A percentile compares a stretch with the other conserved stretches of the same genome.
phyloP scores from a whole-genome alignment of 805 yeast species.

The Grigorovia transvaalensis region DNA sequence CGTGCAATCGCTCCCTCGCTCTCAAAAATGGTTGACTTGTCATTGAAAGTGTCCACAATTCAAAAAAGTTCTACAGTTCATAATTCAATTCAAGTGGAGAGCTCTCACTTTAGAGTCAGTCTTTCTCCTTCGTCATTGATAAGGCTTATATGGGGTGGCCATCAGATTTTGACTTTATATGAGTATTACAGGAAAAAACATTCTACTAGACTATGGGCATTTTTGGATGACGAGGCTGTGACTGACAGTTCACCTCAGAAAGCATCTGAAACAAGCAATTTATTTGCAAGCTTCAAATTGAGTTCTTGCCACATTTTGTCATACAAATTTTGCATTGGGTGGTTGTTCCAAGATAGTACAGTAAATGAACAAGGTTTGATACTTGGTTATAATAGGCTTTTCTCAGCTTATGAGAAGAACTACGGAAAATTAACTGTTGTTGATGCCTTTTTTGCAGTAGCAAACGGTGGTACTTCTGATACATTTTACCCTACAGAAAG shows the following conservation, averaged over 20 bases:
- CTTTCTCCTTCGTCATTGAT: slow-evolving; percentile 43
- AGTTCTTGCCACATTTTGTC: slow-evolving; percentile 50
- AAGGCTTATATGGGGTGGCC: slow-evolving; percentile 28
- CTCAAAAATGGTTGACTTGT: slow-evolving; percentile 39
- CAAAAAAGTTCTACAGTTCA: slow-evolving; percentile 20
- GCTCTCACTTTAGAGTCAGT: slow-evolving; percentile 48
- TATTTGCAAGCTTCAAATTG: slow-evolving; percentile 21
- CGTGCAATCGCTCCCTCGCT: slow-evolving; percentile 28
- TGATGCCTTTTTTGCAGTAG: slow-evolving; percentile 62
- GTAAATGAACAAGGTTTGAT: slow-evolving; percentile 57
- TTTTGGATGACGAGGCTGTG: neutral
- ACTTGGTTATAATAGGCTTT: slow-evolving; percentile 65
- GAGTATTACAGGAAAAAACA: slow-evolving; percentile 15
- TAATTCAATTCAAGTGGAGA: slow-evolving; percentile 46
- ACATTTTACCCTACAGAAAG: slow-evolving; percentile 39
- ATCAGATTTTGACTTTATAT: slow-evolving; percentile 9
- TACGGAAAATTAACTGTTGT: slow-evolving; percentile 59
- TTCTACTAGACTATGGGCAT: slow-evolving; percentile 6
- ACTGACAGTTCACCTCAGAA: neutral
- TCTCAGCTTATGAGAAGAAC: slow-evolving; percentile 49
- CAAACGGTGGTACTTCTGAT: slow-evolving; percentile 46
- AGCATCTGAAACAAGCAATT: slow-evolving; percentile 1
- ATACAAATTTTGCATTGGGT: slow-evolving; percentile 63
- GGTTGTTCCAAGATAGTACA: slow-evolving; percentile 49
- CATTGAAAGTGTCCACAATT: slow-evolving; percentile 34